These are phyloP conservation scores for Athelia sp. DNA, from an alignment of 1,284 basidiomycete species.

Conservation along the genomic window DNA sequence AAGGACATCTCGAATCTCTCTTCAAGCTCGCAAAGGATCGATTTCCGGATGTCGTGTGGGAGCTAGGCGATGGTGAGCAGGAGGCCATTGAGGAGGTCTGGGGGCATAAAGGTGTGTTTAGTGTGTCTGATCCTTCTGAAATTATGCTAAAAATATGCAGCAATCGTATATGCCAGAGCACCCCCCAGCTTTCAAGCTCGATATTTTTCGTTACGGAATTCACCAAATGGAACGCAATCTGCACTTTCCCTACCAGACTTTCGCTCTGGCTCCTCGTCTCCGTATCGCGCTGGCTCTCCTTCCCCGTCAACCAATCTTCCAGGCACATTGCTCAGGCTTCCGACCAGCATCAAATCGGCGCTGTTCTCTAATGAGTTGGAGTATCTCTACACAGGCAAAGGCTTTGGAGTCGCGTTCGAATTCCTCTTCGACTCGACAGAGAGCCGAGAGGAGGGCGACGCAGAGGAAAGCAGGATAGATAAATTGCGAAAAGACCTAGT, in stretches of 20 bases:
- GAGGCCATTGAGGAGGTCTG: conserved; percentile 62
- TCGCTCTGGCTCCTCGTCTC: conserved; percentile 53
- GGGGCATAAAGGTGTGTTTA: conserved; percentile 80
- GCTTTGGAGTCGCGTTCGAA: conserved; percentile 83
- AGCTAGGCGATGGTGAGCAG: conserved; percentile 52
- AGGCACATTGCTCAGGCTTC: conserved; percentile 46
- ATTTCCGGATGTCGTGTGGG: conserved; percentile 94
- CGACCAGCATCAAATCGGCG: conserved; percentile 65
- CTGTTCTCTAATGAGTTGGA: conserved; percentile 86
- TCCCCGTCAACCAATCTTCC: conserved; percentile 35
- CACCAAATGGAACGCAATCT: conserved; percentile 54
- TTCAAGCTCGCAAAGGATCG: conserved; percentile 78
- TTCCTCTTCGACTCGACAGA: conserved; percentile 79
- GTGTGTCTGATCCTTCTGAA: conserved; percentile 5
- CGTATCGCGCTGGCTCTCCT: conserved; percentile 40
- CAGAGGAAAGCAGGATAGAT: conserved; percentile 73
- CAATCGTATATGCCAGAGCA: conserved; percentile 91
- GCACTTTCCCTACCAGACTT: conserved; percentile 52
- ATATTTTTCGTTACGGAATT: conserved; percentile 73
- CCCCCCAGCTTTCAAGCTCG: conserved; percentile 81
- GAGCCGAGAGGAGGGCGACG: conserved; percentile 44
- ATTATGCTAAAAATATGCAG: conserved; percentile 32
- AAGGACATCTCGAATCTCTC: conserved; percentile 68
- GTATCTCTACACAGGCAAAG: conserved; percentile 86
- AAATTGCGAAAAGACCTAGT: conserved; percentile 89